Percentiles rank a stretch among this genome's conserved stretches.
phyloP scores from a whole-genome alignment of 208 protist species.

The Angomonas deanei region DNA sequence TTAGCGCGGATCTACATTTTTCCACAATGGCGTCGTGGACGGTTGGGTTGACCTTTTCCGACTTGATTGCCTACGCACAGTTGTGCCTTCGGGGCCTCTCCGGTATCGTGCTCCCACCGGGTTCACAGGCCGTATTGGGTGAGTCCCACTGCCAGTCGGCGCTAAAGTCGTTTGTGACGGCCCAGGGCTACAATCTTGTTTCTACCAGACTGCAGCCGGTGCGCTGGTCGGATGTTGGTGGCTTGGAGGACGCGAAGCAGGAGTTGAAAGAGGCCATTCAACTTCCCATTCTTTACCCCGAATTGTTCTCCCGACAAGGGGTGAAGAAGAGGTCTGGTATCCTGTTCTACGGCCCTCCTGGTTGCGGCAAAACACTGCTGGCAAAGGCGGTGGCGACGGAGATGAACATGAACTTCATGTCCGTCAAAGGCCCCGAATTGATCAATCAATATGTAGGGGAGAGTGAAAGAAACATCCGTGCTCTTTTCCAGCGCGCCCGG shows the following conservation, averaged over 20 bases:
- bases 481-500: slow-evolving; percentile 84
- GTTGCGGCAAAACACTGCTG: slow-evolving; percentile 93
- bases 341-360: slow-evolving; percentile 90
- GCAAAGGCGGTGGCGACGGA: slow-evolving; percentile 92
- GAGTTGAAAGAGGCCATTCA: slow-evolving; percentile 82
- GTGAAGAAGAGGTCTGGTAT: slow-evolving; percentile 79
- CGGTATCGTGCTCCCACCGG: not conserved
- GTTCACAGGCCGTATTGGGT: slow-evolving; percentile 44
- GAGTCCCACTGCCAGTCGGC: slow-evolving; percentile 46
- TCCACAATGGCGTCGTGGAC: slow-evolving; percentile 60
- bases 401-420: slow-evolving; percentile 93
- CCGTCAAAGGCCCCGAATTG: slow-evolving; percentile 93
- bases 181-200: slow-evolving; percentile 77
- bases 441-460: slow-evolving; percentile 94
- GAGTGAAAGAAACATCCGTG: slow-evolving; percentile 86
- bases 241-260: slow-evolving; percentile 86
- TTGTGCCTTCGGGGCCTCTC: slow-evolving; percentile 23
- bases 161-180: slow-evolving; percentile 56
- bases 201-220: slow-evolving; percentile 85
- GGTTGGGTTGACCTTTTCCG: slow-evolving; percentile 56
- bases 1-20: slow-evolving; percentile 55
- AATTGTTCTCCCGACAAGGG: slow-evolving; percentile 58
- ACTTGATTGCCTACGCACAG: slow-evolving; percentile 50
- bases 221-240: slow-evolving; percentile 88
- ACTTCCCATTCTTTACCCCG: slow-evolving; percentile 74